phyloP scores from a whole-genome alignment of 1,139 yeast genomes.

The Suhomyces kunorum region DNA sequence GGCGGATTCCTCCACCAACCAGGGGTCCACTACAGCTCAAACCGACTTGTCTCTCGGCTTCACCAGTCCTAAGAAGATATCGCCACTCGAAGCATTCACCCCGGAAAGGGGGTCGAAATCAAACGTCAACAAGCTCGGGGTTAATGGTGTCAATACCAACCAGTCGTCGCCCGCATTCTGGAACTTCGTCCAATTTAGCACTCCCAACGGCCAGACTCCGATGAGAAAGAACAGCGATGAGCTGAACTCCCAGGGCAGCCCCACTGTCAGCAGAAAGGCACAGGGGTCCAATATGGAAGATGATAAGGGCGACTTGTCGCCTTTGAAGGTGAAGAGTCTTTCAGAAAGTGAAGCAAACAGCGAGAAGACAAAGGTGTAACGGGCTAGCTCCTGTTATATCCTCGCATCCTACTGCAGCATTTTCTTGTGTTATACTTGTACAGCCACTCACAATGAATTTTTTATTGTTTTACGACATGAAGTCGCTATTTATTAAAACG shows the following conservation, averaged over 20 bases:
- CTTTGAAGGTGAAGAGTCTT: constrained; percentile 18
- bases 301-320: constrained; percentile 20
- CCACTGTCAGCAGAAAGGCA: constrained; percentile 35
- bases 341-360: constrained; percentile 9
- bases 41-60: constrained; percentile 41
- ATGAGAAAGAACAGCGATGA: constrained; percentile 41
- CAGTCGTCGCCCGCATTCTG: constrained; percentile 74
- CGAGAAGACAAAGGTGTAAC: constrained; percentile 8
- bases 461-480: constrained; percentile 4
- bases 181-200: constrained; percentile 77
- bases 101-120: constrained; percentile 70
- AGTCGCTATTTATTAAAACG: constrained; percentile 26
- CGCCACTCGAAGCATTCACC: constrained; percentile 77
- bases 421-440: constrained; percentile 5
- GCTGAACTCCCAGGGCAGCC: constrained; percentile 41
- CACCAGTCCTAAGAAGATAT: constrained; percentile 56
- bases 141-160: constrained; percentile 25
- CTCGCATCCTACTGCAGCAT: neutral
- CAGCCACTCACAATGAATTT: constrained; percentile 5
- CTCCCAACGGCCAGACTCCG: constrained; percentile 58
- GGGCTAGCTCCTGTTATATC: neutral
- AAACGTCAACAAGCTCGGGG: constrained; percentile 16
- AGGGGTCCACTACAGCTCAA: constrained; percentile 23
- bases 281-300: constrained; percentile 15
- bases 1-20: constrained; percentile 15